Evolutionary conservation across 306 rosid genomes (phyloP), one percentile per base, ranked within the genome.

Genomic region (Prosopis cineraria): DNA sequence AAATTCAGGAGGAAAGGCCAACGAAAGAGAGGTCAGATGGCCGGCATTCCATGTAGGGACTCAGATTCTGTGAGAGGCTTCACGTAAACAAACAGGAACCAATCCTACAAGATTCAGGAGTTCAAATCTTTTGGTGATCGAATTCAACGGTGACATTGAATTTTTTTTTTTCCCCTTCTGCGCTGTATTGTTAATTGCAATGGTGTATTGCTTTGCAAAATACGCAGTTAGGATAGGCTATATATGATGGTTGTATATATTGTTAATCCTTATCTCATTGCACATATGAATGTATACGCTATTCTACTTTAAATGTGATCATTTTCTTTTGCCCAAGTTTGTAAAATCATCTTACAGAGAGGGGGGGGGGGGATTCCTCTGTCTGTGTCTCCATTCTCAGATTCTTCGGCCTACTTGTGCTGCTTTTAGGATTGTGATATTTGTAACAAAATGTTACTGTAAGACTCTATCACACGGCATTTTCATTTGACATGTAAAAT

Each of bases 1-100:
- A 95, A 69, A 93, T 95, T 64, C 89, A 80, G 78, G 94, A 95
- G 7, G 91, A 84, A 70, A 84, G 91, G 41, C 85, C 87, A 9
- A 36, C 62, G 9, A 92, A 78, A 90, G 98, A 93, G 22, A 88
- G 22, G 75, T 73, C 75, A 31, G 97, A 93, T 71, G 83, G 89
- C 34, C 88, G 96, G 14, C 91, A 89, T 78, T 87, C 98, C 13
- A 76, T 91, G 97, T 91, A 20, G 59, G 59, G 29, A n/a, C 56
- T 50, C 10, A 7, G 22, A 17, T 48, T 6, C 55, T 36, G 6
- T 36, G 34, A 82, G 33, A 22, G 25, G 63, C 27, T 22, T 33
- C 22, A 43, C 73, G 60, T 48, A 41, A 65, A 70, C 27, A 41
- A 71, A 70, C 34, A 68, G 62, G 77, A 73, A 27, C 17, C 52